Evolutionary conservation across 345 rosid genomes (phyloP), one percentile per base, ranked within the genome.

Genomic region (Hypericum androsaemum): DNA sequence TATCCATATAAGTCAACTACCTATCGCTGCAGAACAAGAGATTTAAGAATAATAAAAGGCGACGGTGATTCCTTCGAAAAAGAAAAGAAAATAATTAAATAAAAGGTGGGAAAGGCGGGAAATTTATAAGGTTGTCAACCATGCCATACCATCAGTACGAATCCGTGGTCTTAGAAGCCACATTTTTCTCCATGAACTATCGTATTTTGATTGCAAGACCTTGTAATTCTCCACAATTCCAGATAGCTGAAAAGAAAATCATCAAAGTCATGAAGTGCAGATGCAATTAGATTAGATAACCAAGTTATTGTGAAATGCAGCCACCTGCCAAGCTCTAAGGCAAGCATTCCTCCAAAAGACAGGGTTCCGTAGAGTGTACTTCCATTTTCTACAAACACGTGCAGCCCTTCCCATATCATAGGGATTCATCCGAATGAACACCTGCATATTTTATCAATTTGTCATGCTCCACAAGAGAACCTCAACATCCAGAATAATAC

Each of bases 131-230:
- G 32, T 22, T 22, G 32, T 11, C 38, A 54, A 7, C 12, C 3
- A 58, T 49, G 55, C 37, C 62, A 62, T 68, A 84, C 98, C 98
- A 81, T 90, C 96, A 37, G 82, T 76, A n/a, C 98, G 89, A 54
- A 87, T 75, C 67, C 96, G 75, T 50, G 98, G 89, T 67, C 98
- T 82, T 38, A 69, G 67, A 56, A 90, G 87, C 98, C 98, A 87
- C 98, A 90, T 90, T 74, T 87, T 90, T 71, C 89, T 84, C 98
- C 96, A 90, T 8, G 98, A 90, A 47, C 96, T 89, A 56, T 79
- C 86, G 54, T 82, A 82, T 22, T 66, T 80, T 41, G 81, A 79
- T 74, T 84, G 98, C 78, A 90, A 78, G 47, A 76, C 59, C 68
- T 64, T 74, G 67, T 87, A 90, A 63, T 87, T 90, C 56, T 84